These are phyloP conservation scores for Favolaschia claudopus DNA, from an alignment of 768 basidiomycete genomes.

Conservation along the genomic window DNA sequence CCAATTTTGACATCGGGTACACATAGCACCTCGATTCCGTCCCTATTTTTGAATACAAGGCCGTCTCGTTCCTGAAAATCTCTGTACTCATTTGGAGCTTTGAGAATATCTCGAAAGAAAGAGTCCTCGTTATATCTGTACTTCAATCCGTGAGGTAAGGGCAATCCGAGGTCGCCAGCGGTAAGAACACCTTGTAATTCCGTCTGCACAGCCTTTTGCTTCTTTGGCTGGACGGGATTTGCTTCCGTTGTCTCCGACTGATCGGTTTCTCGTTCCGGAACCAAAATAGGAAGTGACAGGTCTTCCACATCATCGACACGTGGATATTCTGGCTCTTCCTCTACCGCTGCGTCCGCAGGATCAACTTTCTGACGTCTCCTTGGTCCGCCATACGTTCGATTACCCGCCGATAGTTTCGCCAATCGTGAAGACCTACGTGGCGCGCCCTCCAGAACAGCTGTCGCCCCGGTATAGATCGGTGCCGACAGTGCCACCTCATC, in stretches of 20 bases:
- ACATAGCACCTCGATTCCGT: constrained; percentile 17
- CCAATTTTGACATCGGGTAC: constrained; percentile 31
- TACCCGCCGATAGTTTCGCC: not conserved
- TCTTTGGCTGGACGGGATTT: not conserved
- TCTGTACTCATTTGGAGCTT: constrained; percentile 28
- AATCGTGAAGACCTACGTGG: not conserved
- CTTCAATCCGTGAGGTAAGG: not conserved
- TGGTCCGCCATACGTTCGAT: not conserved
- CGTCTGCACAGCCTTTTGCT: not conserved
- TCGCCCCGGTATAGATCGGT: constrained; percentile 18
- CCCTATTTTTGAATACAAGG: constrained; percentile 24
- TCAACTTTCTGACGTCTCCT: not conserved
- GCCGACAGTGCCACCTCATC: constrained; percentile 7
- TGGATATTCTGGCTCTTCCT: not conserved
- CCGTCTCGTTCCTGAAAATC: constrained; percentile 37
- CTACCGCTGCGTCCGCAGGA: not conserved
- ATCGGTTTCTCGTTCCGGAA: not conserved
- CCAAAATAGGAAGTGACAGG: too few relatives aligned
- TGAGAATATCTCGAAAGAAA: constrained; percentile 37
- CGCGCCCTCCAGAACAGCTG: constrained; percentile 20
- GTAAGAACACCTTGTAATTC: not conserved
- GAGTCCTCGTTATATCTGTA: constrained; percentile 5
- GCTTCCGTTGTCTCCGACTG: not conserved
- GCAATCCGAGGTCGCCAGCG: not conserved
- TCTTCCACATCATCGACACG: too few relatives aligned